phyloP scores from a whole-genome alignment of 164 flowering plant genomes.

The Brasenia schreberi region DNA sequence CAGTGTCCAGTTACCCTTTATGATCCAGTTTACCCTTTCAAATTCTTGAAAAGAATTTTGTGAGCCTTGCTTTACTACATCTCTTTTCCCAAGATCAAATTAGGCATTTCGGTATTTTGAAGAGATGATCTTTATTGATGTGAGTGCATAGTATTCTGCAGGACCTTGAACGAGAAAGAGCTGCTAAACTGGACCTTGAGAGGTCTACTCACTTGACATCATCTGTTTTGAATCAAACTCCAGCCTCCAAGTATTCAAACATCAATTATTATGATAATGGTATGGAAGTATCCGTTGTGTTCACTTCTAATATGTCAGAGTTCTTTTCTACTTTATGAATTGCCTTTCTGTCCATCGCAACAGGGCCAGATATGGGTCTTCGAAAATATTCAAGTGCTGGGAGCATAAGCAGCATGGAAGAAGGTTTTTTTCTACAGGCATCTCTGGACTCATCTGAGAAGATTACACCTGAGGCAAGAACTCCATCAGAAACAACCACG shows the following conservation, averaged over 20 bases:
- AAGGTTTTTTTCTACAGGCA: constrained; percentile 88
- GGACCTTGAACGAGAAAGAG: constrained; percentile 82
- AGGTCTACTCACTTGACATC: constrained; percentile 38
- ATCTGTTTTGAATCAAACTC: constrained; percentile 33
- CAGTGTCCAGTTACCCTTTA: too few species aligned
- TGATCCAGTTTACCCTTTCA: background rate
- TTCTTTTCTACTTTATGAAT: too few species aligned
- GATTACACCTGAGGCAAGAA: constrained; percentile 44
- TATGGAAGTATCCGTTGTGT: constrained; percentile 7
- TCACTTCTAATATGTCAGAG: background rate
- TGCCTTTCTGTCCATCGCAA: background rate
- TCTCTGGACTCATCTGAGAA: constrained; percentile 76
- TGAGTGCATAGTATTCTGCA: constrained; percentile 9
- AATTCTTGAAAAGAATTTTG: background rate
- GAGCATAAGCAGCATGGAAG: constrained; percentile 89
- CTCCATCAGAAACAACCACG: constrained; percentile 39
- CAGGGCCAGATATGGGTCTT: constrained; percentile 12
- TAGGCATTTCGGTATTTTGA: background rate
- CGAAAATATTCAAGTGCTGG: constrained; percentile 79
- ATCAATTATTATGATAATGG: constrained; percentile 57
- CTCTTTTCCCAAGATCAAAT: background rate
- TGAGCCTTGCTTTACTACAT: background rate
- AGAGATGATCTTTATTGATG: background rate
- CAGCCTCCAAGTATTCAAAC: constrained; percentile 25
- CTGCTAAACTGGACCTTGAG: constrained; percentile 69